Evolutionary conservation across 129 eudicot genomes (phyloP).

Genomic region (Centella asiatica): DNA sequence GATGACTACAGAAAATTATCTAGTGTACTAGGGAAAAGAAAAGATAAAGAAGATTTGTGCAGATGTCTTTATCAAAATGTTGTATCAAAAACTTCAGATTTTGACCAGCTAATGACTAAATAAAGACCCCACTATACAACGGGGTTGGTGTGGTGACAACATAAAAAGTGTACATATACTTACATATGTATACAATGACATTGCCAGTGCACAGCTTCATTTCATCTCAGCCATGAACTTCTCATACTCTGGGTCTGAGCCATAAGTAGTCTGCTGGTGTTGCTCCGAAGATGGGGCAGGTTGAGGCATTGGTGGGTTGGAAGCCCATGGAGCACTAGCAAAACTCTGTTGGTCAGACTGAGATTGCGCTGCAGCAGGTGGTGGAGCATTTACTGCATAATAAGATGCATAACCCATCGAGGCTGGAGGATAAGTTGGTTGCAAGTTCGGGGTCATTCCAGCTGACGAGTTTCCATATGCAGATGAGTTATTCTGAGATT

Average conservation of each 20-base stretch:
- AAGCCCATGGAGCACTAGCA: conserved; percentile 64
- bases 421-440: conserved; percentile 45
- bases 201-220: conserved; percentile 20
- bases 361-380: conserved; percentile 39
- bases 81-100: not conserved
- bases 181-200: conserved; percentile 16
- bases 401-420: conserved; percentile 42
- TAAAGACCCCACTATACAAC: not conserved
- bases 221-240: conserved; percentile 94
- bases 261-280: conserved; percentile 36
- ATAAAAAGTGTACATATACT: conserved; percentile 22
- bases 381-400: conserved; percentile 56
- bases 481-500: conserved; percentile 44
- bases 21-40: not conserved
- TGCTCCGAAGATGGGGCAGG: conserved; percentile 47
- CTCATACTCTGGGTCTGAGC: conserved; percentile 69
- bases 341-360: conserved; percentile 40
- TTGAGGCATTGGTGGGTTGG: conserved; percentile 51
- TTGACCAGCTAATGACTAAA: not conserved
- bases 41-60: not conserved
- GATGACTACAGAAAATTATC: too few relatives aligned
- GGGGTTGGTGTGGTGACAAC: not conserved
- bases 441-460: conserved; percentile 41
- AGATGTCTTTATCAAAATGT: not conserved
- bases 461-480: conserved; percentile 45